Percentiles rank a stretch among this genome's conserved stretches.
phyloP scores from a whole-genome alignment of 2,329 filamentous ascomycete genomes.

The Phyllosticta capitalensis region DNA sequence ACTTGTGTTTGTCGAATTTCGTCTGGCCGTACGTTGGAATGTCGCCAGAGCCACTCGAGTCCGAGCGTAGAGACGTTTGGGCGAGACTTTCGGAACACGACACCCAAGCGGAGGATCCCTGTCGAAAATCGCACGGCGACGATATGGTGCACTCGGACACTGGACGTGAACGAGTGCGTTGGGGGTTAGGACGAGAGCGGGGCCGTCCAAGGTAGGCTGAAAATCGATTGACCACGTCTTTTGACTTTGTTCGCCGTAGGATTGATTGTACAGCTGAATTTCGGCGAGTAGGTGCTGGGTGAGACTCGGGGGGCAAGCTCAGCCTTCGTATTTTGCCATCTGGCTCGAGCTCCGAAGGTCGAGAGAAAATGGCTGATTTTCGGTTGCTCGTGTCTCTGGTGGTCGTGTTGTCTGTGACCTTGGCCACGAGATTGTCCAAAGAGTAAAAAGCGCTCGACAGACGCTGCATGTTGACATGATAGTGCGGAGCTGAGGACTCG shows the following conservation, averaged over 20 bases:
- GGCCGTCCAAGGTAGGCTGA: neutral
- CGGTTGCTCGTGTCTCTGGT: neutral
- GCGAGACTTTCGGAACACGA: neutral
- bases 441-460: neutral
- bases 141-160: neutral
- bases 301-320: constrained; percentile 1
- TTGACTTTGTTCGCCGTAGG: constrained; percentile 1
- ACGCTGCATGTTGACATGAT: neutral
- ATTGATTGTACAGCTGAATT: constrained; percentile 4
- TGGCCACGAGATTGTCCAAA: neutral
- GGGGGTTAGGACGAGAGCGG: neutral
- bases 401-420: neutral
- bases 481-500: neutral
- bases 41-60: neutral
- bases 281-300: constrained; percentile 1
- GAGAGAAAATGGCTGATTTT: neutral
- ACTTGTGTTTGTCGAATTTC: neutral
- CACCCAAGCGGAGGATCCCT: neutral
- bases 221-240: neutral
- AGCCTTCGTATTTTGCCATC: neutral
- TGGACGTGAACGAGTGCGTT: neutral
- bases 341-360: neutral
- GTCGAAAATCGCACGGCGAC: neutral
- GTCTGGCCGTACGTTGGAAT: neutral
- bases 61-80: neutral